Percentiles rank a stretch among this genome's conserved stretches.
phyloP scores from a whole-genome alignment of 2,329 filamentous ascomycete genomes.

The Nothophoma quercina region DNA sequence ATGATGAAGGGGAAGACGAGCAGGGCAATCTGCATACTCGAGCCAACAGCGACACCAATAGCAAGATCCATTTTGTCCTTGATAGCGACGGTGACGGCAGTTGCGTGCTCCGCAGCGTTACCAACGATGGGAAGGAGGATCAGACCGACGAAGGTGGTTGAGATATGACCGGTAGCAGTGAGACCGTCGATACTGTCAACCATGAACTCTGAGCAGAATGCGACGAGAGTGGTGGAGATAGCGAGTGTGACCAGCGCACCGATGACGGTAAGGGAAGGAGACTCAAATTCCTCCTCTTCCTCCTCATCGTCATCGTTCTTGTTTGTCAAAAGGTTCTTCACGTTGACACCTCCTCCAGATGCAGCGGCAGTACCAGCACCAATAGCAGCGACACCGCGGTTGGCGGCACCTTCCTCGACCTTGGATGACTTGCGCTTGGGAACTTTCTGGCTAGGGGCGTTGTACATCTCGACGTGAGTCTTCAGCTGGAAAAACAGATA shows the following conservation, averaged over 20 bases:
- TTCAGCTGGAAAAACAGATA: constrained; percentile 93
- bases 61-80: constrained; percentile 75
- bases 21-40: constrained; percentile 70
- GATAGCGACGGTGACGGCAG: constrained; percentile 66
- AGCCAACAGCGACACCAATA: constrained; percentile 71
- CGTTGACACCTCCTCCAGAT: constrained; percentile 59
- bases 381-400: constrained; percentile 60
- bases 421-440: constrained; percentile 61
- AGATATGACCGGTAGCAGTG: constrained; percentile 58
- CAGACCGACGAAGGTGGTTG: constrained; percentile 68
- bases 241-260: constrained; percentile 77
- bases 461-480: constrained; percentile 82
- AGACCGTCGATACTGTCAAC: constrained; percentile 66
- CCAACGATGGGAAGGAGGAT: constrained; percentile 72
- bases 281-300: constrained; percentile 72
- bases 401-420: constrained; percentile 59
- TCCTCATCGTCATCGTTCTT: constrained; percentile 47
- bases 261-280: constrained; percentile 76
- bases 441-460: constrained; percentile 79
- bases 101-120: constrained; percentile 72
- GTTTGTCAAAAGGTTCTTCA: constrained; percentile 55
- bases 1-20: constrained; percentile 68
- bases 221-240: constrained; percentile 79
- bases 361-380: constrained; percentile 60
- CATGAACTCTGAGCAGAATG: constrained; percentile 75